Percentiles rank a stretch among this genome's conserved stretches.
Evolutionary conservation across 148 eudicot genomes (phyloP).

Genomic region (Selenicereus undatus): DNA sequence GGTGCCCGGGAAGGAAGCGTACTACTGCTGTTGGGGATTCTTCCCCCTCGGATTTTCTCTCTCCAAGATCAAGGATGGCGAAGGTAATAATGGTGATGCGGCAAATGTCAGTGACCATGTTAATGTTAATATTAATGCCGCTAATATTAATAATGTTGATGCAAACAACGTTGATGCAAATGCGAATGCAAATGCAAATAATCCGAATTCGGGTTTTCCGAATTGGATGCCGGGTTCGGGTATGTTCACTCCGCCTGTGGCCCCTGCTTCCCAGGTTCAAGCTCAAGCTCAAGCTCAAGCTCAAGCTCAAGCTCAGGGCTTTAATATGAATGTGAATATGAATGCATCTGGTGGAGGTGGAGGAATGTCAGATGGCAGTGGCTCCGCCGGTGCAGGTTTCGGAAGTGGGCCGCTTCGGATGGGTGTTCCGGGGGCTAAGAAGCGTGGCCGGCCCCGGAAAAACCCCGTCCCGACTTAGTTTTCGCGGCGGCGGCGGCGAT

Average conservation of each 20-base stretch:
- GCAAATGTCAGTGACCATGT: background rate
- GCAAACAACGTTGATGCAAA: background rate
- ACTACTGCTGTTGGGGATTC: constrained; percentile 88
- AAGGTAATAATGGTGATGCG: background rate
- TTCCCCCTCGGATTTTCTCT: constrained; percentile 68
- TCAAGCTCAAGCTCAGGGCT: background rate
- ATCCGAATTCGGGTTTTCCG: constrained; percentile 36
- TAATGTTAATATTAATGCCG: background rate
- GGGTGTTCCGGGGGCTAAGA: constrained; percentile 20
- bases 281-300: background rate
- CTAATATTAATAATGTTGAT: background rate
- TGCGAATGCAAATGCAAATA: background rate
- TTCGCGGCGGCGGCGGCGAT: background rate
- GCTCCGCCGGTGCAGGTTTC: constrained; percentile 22
- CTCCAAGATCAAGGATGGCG: constrained; percentile 20
- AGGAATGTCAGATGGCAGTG: constrained; percentile 26
- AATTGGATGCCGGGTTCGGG: constrained; percentile 48
- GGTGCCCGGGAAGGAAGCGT: constrained; percentile 84
- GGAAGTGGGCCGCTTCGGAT: background rate
- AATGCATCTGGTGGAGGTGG: constrained; percentile 11
- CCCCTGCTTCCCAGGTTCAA: background rate
- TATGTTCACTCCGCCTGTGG: constrained; percentile 22
- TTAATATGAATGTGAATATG: constrained; percentile 17
- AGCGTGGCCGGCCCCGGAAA: constrained; percentile 44
- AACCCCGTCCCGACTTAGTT: constrained; percentile 20